Conservation (phyloP, 1,139 yeast genomes). For the Zygoascus sp. region DNA sequence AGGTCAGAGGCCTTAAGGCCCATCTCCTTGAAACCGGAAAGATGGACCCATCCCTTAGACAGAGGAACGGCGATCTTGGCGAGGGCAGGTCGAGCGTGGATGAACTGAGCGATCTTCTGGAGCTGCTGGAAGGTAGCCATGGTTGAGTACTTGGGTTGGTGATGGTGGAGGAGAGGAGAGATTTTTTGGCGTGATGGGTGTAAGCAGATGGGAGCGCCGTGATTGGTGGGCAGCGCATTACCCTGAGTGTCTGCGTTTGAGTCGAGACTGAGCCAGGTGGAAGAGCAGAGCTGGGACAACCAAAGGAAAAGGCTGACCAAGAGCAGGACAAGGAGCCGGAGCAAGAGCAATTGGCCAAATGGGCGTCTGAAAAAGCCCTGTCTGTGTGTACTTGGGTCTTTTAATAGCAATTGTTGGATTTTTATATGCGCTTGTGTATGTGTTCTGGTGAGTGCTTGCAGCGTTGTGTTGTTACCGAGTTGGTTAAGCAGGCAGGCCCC, state of each 20-base stretch:
- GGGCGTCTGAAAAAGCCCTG: no score
- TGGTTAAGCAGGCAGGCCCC: no score
- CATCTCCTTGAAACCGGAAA: conserved; percentile 88
- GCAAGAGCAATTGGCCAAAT: no score
- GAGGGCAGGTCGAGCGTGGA: conserved; percentile 74
- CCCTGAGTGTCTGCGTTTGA: not conserved
- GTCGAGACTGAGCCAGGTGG: not conserved
- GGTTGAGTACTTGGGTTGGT: conserved; percentile 12
- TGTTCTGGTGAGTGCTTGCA: no score
- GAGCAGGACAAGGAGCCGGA: no score
- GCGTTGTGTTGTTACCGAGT: no score
- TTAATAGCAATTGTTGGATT: no score
- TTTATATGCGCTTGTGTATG: no score
- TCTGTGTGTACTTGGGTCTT: no score
- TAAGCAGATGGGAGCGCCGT: not conserved
- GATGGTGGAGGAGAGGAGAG: conserved; percentile 2
- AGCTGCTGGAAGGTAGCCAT: conserved; percentile 80
- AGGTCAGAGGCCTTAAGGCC: conserved; percentile 83
- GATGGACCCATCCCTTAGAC: conserved; percentile 65
- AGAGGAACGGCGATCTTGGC: conserved; percentile 73
- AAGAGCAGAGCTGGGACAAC: not conserved
- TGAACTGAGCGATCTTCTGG: conserved; percentile 75
- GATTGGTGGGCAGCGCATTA: conserved; percentile 1
- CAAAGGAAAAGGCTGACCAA: not conserved
- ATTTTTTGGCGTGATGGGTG: conserved; percentile 1